phyloP scores from a whole-genome alignment of 1,284 basidiomycete species.

The Dichomitus squalens region DNA sequence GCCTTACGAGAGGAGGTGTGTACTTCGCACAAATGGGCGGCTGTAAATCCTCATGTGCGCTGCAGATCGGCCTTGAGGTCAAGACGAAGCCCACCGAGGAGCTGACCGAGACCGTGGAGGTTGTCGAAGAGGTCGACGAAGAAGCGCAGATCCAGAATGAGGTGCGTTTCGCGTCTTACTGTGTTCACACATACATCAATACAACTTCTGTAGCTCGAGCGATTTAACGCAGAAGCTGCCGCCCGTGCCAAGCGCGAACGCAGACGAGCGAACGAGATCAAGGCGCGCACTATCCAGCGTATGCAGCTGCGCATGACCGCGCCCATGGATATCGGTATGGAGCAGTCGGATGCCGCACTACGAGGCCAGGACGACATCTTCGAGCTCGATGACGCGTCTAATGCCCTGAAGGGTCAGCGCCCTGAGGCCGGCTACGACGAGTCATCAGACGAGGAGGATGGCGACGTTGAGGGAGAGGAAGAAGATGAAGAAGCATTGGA shows the following conservation, averaged over 20 bases:
- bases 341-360: constrained; percentile 77
- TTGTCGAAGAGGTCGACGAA: constrained; percentile 80
- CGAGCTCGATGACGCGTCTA: constrained; percentile 73
- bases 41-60: neutral
- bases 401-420: constrained; percentile 45
- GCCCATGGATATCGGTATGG: constrained; percentile 93
- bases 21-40: neutral
- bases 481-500: constrained; percentile 57
- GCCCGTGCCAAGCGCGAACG: constrained; percentile 82
- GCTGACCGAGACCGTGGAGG: constrained; percentile 74
- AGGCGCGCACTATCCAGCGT: constrained; percentile 86
- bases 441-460: constrained; percentile 46
- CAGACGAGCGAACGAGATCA: constrained; percentile 88
- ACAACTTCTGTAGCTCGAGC: constrained; percentile 65
- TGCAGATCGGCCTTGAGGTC: constrained; percentile 78
- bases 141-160: constrained; percentile 89
- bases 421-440: constrained; percentile 53
- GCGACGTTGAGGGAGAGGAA: constrained; percentile 38
- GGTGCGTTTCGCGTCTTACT: constrained; percentile 42
- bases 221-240: constrained; percentile 78
- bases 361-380: constrained; percentile 85
- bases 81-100: constrained; percentile 76
- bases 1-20: constrained; percentile 81
- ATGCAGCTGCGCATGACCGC: constrained; percentile 99
- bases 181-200: constrained; percentile 1